Percentiles rank a stretch among this genome's conserved stretches.
These are phyloP conservation scores for Mycena sanguinolenta DNA, from an alignment of 768 basidiomycete species.

Conservation along the genomic window DNA sequence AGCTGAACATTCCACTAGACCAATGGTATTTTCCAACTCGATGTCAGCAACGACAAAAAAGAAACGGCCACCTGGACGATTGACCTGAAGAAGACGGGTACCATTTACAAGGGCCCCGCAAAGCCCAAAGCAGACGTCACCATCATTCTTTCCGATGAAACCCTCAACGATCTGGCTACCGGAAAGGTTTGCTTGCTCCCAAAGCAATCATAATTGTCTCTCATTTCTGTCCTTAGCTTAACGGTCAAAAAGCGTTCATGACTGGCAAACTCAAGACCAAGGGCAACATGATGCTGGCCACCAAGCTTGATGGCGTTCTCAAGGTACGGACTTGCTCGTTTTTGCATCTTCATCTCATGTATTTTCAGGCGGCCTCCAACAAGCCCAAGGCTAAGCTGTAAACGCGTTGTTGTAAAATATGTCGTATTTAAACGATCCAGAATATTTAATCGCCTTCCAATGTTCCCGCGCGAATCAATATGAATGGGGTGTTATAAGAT, in stretches of 20 bases:
- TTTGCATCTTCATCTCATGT: neutral
- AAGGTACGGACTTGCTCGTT: conserved; percentile 61
- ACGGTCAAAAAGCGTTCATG: conserved; percentile 97
- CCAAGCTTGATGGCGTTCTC: conserved; percentile 88
- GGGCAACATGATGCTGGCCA: conserved; percentile 95
- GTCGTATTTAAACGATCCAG: conserved; percentile 1
- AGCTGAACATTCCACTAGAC: conserved; percentile 61
- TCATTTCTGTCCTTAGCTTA: conserved; percentile 62
- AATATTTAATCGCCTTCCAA: conserved; percentile 18
- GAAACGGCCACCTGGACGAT: conserved; percentile 89
- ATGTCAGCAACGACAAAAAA: conserved; percentile 79
- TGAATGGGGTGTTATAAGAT: conserved; percentile 33
- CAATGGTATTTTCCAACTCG: conserved; percentile 90
- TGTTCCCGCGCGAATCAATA: conserved; percentile 10
- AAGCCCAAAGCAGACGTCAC: conserved; percentile 87
- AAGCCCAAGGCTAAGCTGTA: conserved; percentile 66
- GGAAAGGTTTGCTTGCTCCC: conserved; percentile 68
- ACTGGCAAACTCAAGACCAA: conserved; percentile 93
- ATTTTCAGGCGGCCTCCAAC: conserved; percentile 49
- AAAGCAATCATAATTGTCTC: neutral
- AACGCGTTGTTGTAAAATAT: conserved; percentile 19
- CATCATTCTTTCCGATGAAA: conserved; percentile 82
- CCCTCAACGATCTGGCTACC: conserved; percentile 75
- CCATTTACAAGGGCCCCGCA: conserved; percentile 80
- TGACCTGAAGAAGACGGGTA: conserved; percentile 89